These are phyloP conservation scores for Starmerella ratchasimensis DNA, from an alignment of 805 yeast species.

Conservation along the genomic window DNA sequence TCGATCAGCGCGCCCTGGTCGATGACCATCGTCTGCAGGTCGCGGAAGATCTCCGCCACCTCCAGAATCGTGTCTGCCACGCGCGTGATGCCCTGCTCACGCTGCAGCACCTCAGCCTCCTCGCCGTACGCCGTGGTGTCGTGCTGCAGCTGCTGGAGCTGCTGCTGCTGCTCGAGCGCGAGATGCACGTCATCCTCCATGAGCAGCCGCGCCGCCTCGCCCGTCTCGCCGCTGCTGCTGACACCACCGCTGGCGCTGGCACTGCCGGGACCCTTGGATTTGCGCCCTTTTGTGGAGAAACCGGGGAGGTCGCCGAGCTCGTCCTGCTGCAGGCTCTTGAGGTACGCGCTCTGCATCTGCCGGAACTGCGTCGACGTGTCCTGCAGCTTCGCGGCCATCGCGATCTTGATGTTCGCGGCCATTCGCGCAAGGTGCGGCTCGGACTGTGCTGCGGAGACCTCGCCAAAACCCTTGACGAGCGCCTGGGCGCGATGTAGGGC, in stretches of 20 bases:
- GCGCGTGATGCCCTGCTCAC: constrained; percentile 81
- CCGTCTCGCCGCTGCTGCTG: not conserved
- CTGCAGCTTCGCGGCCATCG: constrained; percentile 76
- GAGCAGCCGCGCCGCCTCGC: not conserved
- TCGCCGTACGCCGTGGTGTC: constrained; percentile 23
- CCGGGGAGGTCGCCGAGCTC: constrained; percentile 20
- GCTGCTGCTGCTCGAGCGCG: constrained; percentile 26
- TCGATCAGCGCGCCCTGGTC: constrained; percentile 94
- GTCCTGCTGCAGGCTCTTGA: constrained; percentile 50
- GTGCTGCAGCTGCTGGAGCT: not conserved
- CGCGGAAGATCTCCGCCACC: constrained; percentile 83
- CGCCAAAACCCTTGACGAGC: constrained; percentile 52
- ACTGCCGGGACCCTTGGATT: too few species aligned
- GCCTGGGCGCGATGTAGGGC: constrained; percentile 67
- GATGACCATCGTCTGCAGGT: constrained; percentile 77
- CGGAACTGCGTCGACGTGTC: constrained; percentile 63
- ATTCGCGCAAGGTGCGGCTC: constrained; percentile 44
- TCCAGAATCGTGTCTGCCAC: constrained; percentile 91
- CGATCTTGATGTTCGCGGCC: constrained; percentile 67
- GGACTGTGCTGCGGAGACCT: constrained; percentile 28
- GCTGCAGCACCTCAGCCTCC: constrained; percentile 36
- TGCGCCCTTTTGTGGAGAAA: too few species aligned
- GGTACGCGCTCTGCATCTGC: constrained; percentile 76
- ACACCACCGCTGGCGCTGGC: too few species aligned
- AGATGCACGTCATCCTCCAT: constrained; percentile 27